A percentile compares a stretch with the other conserved stretches of the same genome.
Evolutionary conservation across 1,139 yeast species (phyloP).

Genomic region (Hansenula anomala): DNA sequence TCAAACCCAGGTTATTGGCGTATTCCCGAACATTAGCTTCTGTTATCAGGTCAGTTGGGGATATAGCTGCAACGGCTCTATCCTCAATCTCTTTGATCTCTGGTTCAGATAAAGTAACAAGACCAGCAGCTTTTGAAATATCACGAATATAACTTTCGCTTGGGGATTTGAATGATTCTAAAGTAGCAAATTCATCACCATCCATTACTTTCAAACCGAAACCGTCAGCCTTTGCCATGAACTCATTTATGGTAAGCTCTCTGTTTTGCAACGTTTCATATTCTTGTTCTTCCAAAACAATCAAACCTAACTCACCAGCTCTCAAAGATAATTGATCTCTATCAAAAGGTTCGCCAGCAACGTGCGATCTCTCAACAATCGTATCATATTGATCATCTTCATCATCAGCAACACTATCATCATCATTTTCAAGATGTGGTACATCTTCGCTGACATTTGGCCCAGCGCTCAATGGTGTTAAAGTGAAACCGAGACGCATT

Average conservation of each 20-base stretch:
- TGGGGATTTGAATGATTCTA: constrained; percentile 6
- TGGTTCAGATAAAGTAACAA: constrained; percentile 3
- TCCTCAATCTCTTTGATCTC: constrained; percentile 6
- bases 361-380: constrained; percentile 2
- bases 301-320: constrained; percentile 12
- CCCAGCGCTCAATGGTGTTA: constrained; percentile 14
- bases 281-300: constrained; percentile 13
- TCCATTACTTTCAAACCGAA: constrained; percentile 11
- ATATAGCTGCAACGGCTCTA: constrained; percentile 3
- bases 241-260: not conserved
- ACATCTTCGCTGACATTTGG: not conserved
- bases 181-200: constrained; percentile 3
- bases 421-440: constrained; percentile 1
- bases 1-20: constrained; percentile 32
- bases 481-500: constrained; percentile 18
- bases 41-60: constrained; percentile 6
- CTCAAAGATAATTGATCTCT: not conserved
- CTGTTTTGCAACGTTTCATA: constrained; percentile 5
- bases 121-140: constrained; percentile 7
- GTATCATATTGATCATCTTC: constrained; percentile 11
- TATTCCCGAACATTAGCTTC: constrained; percentile 11
- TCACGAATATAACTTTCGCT: constrained; percentile 9
- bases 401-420: constrained; percentile 5
- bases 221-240: constrained; percentile 7
- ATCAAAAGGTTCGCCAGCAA: not conserved